Conservation (phyloP, 2,329 filamentous ascomycete genomes). For the Alternaria ethzedia region DNA sequence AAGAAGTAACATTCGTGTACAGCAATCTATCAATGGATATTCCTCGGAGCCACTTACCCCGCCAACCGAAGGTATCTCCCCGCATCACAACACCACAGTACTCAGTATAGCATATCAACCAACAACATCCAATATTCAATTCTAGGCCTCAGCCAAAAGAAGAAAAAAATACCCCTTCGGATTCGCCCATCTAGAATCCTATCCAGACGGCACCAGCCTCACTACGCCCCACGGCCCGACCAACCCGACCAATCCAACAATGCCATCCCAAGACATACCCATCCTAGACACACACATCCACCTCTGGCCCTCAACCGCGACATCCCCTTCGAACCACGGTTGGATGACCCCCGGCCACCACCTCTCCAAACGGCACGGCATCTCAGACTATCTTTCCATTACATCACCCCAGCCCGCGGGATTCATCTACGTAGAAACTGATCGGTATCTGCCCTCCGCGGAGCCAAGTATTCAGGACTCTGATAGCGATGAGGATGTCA, state of each 20-base stretch:
- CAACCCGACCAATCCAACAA: conserved; percentile 7
- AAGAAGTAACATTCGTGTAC: background rate
- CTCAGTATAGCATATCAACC: background rate
- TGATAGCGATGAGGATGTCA: conserved; percentile 1
- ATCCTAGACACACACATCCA: conserved; percentile 92
- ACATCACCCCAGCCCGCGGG: conserved; percentile 50
- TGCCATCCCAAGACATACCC: conserved; percentile 42
- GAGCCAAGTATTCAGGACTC: conserved; percentile 5
- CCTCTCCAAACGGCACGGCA: conserved; percentile 68
- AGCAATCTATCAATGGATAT: background rate
- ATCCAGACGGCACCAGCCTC: background rate
- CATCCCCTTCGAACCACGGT: conserved; percentile 66
- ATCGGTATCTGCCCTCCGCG: conserved; percentile 58
- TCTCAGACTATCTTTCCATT: conserved; percentile 63
- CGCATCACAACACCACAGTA: background rate
- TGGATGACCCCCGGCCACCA: conserved; percentile 68
- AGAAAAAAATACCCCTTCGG: background rate
- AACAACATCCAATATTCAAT: background rate
- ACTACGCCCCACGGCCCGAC: background rate
- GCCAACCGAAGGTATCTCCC: conserved; percentile 2
- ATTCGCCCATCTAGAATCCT: background rate
- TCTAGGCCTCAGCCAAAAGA: background rate
- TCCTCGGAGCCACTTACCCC: conserved; percentile 8
- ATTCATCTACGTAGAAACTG: conserved; percentile 84
- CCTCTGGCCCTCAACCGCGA: conserved; percentile 73